phyloP scores from a whole-genome alignment of 2,329 filamentous ascomycete genomes.

The Verticillium alfalfae region DNA sequence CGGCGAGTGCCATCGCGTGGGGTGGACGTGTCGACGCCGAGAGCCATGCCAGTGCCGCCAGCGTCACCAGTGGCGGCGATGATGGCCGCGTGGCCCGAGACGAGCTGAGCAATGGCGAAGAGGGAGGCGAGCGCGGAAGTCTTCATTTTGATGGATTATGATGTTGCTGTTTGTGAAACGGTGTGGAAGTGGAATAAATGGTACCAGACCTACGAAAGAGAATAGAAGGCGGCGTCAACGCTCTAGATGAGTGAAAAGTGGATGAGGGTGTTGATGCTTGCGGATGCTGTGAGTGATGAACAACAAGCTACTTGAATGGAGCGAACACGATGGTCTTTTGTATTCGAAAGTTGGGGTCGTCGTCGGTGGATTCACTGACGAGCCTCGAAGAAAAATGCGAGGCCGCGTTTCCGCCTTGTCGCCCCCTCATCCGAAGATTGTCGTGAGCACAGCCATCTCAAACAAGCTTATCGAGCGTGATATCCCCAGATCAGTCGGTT shows the following conservation, averaged over 20 bases:
- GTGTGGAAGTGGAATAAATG: slow-evolving; percentile 7
- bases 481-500: background rate
- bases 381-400: background rate
- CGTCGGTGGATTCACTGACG: background rate
- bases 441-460: background rate
- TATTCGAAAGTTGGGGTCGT: background rate
- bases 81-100: slow-evolving; percentile 57
- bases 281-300: background rate
- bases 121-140: slow-evolving; percentile 34
- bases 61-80: slow-evolving; percentile 49
- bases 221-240: background rate
- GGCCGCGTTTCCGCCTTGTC: background rate
- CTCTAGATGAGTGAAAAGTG: background rate
- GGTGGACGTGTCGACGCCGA: slow-evolving; percentile 45
- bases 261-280: background rate
- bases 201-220: background rate
- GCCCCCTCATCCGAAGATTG: background rate
- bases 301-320: background rate
- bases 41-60: slow-evolving; percentile 49
- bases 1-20: slow-evolving; percentile 57
- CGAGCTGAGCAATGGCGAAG: slow-evolving; percentile 48
- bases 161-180: background rate
- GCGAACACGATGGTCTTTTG: background rate
- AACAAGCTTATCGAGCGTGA: background rate
- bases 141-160: slow-evolving; percentile 21